These are phyloP conservation scores for Colletotrichum sp. DNA, from an alignment of 2,329 filamentous ascomycete genomes.

Conservation along the genomic window DNA sequence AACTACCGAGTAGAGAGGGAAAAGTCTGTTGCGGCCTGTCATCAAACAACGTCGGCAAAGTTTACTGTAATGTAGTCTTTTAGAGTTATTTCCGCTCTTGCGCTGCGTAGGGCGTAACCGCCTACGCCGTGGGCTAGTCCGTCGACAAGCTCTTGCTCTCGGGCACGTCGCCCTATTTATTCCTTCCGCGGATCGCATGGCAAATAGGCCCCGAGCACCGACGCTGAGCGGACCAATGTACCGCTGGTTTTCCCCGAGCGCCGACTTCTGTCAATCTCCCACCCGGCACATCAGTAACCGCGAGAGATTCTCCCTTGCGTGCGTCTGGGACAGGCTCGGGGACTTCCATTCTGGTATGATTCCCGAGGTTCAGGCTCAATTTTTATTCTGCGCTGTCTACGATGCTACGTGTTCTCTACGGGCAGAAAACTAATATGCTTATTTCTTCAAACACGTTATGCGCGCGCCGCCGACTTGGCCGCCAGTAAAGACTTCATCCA, in stretches of 20 bases:
- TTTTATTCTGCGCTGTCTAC: not conserved
- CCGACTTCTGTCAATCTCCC: not conserved
- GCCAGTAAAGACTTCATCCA: slow-evolving; percentile 19
- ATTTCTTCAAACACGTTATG: slow-evolving; percentile 14
- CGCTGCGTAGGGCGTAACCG: not conserved
- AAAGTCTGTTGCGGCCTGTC: not conserved
- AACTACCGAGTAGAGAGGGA: not conserved
- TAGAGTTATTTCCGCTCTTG: not conserved
- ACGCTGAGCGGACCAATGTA: not conserved
- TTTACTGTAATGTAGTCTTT: not conserved
- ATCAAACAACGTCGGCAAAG: not conserved
- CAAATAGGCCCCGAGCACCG: not conserved
- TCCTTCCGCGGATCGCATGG: slow-evolving; percentile 1
- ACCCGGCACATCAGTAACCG: not conserved
- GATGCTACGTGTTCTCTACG: not conserved
- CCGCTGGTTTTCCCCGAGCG: not conserved
- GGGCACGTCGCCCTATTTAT: not conserved
- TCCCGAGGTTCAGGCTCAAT: not conserved
- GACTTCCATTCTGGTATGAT: not conserved
- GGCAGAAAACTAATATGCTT: not conserved
- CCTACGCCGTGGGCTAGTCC: not conserved
- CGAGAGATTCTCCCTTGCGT: not conserved
- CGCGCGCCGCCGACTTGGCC: slow-evolving; percentile 19
- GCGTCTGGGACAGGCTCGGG: not conserved
- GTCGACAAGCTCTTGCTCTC: not conserved